These are phyloP conservation scores for Boletus subluridellus DNA, from an alignment of 1,284 basidiomycete genomes.

Conservation along the genomic window DNA sequence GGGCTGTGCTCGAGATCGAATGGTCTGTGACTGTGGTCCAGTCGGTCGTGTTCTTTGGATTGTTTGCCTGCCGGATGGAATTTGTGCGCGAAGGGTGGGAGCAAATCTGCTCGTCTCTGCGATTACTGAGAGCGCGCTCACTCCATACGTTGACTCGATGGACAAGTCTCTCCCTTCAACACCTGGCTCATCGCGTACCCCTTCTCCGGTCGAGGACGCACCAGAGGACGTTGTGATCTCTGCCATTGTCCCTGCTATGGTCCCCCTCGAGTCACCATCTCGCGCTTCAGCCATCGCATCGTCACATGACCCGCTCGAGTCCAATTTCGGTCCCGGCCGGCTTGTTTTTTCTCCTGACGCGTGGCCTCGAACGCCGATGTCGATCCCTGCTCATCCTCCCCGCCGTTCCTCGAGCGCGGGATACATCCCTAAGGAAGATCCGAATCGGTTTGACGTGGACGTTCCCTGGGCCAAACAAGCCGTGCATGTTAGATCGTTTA, in stretches of 20 bases:
- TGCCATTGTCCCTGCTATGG: slow-evolving; percentile 2
- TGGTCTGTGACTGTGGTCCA: slow-evolving; percentile 40
- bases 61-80: slow-evolving; percentile 35
- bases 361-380: slow-evolving; percentile 24
- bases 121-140: slow-evolving; percentile 2
- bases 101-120: slow-evolving; percentile 1
- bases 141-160: slow-evolving; percentile 1
- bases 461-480: slow-evolving; percentile 1
- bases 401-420: slow-evolving; percentile 7
- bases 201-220: slow-evolving; percentile 3
- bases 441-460: background rate
- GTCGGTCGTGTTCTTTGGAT: slow-evolving; percentile 39
- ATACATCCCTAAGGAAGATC: background rate
- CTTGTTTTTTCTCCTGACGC: slow-evolving; percentile 6
- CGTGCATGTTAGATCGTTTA: background rate
- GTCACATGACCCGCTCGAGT: slow-evolving; percentile 30
- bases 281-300: slow-evolving; percentile 29
- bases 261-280: slow-evolving; percentile 37
- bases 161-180: slow-evolving; percentile 7
- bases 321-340: slow-evolving; percentile 24
- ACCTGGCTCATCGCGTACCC: background rate
- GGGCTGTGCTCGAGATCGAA: slow-evolving; percentile 35
- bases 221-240: slow-evolving; percentile 14
- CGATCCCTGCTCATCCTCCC: slow-evolving; percentile 9
- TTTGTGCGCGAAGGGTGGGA: slow-evolving; percentile 9